Conservation (phyloP, 2,329 filamentous ascomycete genomes). For the Teratosphaeria gauchensis region DNA sequence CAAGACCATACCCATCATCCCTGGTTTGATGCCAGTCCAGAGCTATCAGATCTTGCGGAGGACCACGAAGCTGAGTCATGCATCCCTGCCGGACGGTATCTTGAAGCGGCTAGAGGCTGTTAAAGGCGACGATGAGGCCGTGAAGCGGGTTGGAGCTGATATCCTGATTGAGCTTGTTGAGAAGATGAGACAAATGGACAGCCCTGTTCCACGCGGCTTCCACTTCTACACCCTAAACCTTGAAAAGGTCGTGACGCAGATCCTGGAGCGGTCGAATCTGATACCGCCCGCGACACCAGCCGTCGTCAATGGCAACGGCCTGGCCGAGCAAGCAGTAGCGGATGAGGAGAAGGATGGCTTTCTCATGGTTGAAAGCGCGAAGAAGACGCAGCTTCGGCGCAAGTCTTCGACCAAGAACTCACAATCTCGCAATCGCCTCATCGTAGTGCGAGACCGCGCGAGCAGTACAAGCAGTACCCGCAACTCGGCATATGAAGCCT, state of each 20-base stretch:
- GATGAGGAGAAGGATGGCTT: constrained; percentile 25
- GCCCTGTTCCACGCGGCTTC: constrained; percentile 61
- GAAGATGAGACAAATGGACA: constrained; percentile 57
- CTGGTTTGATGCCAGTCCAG: constrained; percentile 94
- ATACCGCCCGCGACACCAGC: constrained; percentile 49
- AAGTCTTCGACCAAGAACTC: constrained; percentile 73
- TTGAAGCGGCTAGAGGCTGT: constrained; percentile 62
- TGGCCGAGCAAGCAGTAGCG: constrained; percentile 29
- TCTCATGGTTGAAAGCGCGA: constrained; percentile 38
- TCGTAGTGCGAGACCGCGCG: constrained; percentile 53
- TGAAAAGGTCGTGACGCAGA: constrained; percentile 91
- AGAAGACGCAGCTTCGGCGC: constrained; percentile 38
- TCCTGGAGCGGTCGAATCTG: constrained; percentile 74
- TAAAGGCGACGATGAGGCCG: constrained; percentile 69
- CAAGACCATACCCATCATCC: constrained; percentile 79
- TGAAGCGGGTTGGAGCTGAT: constrained; percentile 71
- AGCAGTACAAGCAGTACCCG: constrained; percentile 45
- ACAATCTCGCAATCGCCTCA: constrained; percentile 77
- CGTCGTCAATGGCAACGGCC: constrained; percentile 31
- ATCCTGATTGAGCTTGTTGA: constrained; percentile 78
- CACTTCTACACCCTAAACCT: constrained; percentile 97
- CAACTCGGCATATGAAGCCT: constrained; percentile 50
- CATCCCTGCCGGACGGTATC: constrained; percentile 63
- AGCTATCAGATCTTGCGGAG: constrained; percentile 92
- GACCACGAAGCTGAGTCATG: constrained; percentile 90